phyloP scores from a whole-genome alignment of 371 early-diverging fungal genomes.

The Rhizopus microsporus region DNA sequence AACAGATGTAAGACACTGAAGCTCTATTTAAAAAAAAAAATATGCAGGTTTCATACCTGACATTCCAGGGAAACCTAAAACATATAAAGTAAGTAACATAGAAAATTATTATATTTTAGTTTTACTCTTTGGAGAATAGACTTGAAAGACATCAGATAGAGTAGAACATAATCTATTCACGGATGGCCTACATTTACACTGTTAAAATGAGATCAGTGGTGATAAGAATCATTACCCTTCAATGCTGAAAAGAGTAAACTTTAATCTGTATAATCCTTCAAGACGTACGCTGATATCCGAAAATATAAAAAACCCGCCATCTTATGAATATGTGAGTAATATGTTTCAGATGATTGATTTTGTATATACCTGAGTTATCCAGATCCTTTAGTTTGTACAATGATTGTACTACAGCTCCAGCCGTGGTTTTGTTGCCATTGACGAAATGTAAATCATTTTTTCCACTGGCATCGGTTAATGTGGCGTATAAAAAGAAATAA shows the following conservation, averaged over 20 bases:
- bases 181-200: conserved; percentile 11
- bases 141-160: conserved; percentile 43
- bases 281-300: conserved; percentile 90
- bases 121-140: conserved; percentile 11
- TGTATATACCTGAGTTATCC: conserved; percentile 36
- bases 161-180: conserved; percentile 33
- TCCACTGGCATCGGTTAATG: conserved; percentile 31
- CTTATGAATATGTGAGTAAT: conserved; percentile 28
- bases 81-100: conserved; percentile 58
- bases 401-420: conserved; percentile 52
- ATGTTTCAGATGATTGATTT: background rate
- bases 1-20: conserved; percentile 1
- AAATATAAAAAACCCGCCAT: conserved; percentile 93
- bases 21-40: background rate
- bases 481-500: conserved; percentile 44
- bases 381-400: conserved; percentile 50
- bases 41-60: conserved; percentile 48
- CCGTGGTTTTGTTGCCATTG: conserved; percentile 47
- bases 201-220: background rate
- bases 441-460: conserved; percentile 35
- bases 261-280: conserved; percentile 87
- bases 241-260: conserved; percentile 88
- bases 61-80: conserved; percentile 88
- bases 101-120: background rate
- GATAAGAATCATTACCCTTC: conserved; percentile 51